Evolutionary conservation across 163 green algal species (phyloP).

Genomic region (Scenedesmus sp.): DNA sequence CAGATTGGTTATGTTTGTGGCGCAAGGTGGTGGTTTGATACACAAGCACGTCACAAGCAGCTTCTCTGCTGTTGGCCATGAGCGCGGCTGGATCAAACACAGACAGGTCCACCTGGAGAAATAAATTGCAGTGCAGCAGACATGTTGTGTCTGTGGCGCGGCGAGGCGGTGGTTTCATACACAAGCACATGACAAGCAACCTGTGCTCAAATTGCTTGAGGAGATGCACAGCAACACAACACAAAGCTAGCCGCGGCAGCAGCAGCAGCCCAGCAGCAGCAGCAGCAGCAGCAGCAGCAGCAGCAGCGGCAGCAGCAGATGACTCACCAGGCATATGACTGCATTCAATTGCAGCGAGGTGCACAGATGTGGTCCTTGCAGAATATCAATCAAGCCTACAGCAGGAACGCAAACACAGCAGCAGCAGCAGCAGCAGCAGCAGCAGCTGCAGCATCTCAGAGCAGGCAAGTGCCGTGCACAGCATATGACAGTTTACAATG

Average conservation of each 20-base stretch:
- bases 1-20: too few relatives aligned
- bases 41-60: too few relatives aligned
- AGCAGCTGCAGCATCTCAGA: not conserved
- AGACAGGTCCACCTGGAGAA: conserved; percentile 30
- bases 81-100: conserved; percentile 17
- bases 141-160: too few relatives aligned
- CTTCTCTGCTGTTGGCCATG: not conserved
- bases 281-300: not conserved
- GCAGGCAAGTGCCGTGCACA: not conserved
- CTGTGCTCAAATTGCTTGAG: too few relatives aligned
- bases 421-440: not conserved
- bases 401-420: not conserved
- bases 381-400: conserved; percentile 22
- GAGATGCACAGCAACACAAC: too few relatives aligned
- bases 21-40: too few relatives aligned
- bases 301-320: not conserved
- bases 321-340: conserved; percentile 71
- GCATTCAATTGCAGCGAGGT: conserved; percentile 36
- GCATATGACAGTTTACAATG: too few relatives aligned
- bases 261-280: not conserved
- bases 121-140: too few relatives aligned
- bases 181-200: too few relatives aligned
- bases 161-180: too few relatives aligned
- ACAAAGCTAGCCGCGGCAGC: not conserved
- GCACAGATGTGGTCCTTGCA: conserved; percentile 18